Evolutionary conservation across 352 stramenopile species (phyloP).

Genomic region (Saprolegnia diclina): DNA sequence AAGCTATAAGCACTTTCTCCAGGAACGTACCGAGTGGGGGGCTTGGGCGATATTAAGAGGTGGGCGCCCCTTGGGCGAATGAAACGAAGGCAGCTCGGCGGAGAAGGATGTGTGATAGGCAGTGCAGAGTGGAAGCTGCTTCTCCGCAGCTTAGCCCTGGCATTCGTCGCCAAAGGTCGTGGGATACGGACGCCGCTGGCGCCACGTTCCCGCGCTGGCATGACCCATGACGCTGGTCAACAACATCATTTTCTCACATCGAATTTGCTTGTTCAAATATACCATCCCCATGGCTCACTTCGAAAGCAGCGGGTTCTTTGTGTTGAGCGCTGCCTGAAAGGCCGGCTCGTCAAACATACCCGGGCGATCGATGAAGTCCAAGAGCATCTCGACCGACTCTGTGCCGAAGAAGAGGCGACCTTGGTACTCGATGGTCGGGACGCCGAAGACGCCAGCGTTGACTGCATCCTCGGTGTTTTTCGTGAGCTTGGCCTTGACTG

Average conservation of each 20-base stretch:
- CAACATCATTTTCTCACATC: background rate
- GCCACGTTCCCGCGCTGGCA: no score
- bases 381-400: conserved; percentile 16
- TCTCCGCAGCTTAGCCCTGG: no score
- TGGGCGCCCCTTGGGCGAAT: background rate
- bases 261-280: background rate
- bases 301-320: conserved; percentile 11
- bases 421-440: conserved; percentile 13
- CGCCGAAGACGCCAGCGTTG: conserved; percentile 11
- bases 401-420: conserved; percentile 16
- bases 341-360: conserved; percentile 23
- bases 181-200: no score
- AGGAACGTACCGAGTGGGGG: no score
- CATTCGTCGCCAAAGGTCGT: no score
- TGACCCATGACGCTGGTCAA: no score
- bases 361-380: conserved; percentile 15
- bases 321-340: background rate
- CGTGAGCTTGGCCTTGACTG: conserved; percentile 16
- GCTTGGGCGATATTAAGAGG: no score
- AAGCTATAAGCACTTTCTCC: no score
- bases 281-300: background rate
- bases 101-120: background rate
- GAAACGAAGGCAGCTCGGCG: background rate
- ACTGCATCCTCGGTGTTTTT: conserved; percentile 21
- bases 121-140: no score